Conservation (phyloP, 1,284 basidiomycete genomes). For the Rhodotorula glutinis region DNA sequence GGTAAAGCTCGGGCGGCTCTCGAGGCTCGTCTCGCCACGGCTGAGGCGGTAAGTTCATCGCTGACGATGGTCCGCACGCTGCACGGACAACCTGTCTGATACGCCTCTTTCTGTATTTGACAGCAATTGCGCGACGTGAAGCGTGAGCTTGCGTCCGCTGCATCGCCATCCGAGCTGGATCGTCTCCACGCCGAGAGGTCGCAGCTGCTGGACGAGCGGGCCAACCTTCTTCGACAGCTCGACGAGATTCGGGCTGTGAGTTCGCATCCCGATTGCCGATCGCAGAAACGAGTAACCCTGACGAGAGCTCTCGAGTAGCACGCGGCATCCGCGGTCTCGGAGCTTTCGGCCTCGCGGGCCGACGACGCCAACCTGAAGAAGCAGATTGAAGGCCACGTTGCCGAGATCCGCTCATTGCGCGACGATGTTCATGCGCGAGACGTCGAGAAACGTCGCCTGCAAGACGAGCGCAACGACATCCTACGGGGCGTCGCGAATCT, state of each 20-base stretch:
- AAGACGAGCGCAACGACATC: constrained; percentile 63
- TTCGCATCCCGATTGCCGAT: background rate
- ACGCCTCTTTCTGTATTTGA: background rate
- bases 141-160: constrained; percentile 8
- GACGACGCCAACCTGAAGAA: constrained; percentile 16
- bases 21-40: constrained; percentile 12
- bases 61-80: background rate
- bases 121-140: constrained; percentile 33
- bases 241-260: constrained; percentile 26
- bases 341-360: constrained; percentile 20
- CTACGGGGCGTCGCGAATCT: constrained; percentile 60
- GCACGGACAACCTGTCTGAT: background rate
- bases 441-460: constrained; percentile 46
- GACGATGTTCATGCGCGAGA: constrained; percentile 12
- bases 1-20: constrained; percentile 15
- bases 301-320: constrained; percentile 1
- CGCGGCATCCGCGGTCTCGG: constrained; percentile 14
- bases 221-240: constrained; percentile 21
- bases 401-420: constrained; percentile 22
- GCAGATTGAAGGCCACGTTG: constrained; percentile 21
- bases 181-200: constrained; percentile 17
- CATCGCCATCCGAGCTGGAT: constrained; percentile 2
- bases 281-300: background rate
- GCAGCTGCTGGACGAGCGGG: constrained; percentile 23
- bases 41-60: constrained; percentile 20